Conservation (phyloP, 768 basidiomycete genomes). For the Lactifluus pinguis region DNA sequence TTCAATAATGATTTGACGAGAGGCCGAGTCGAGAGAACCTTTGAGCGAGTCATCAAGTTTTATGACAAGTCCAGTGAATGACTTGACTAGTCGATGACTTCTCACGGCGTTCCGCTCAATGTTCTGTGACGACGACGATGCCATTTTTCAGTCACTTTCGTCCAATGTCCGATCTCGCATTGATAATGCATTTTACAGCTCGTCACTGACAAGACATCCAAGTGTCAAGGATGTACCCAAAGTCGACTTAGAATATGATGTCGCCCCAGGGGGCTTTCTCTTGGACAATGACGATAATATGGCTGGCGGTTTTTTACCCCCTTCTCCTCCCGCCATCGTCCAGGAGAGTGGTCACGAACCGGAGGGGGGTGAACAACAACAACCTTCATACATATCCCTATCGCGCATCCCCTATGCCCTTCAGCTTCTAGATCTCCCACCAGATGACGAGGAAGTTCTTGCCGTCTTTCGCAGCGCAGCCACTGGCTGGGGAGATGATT, state of each 20-base stretch:
- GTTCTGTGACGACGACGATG: neutral
- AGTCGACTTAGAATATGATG: neutral
- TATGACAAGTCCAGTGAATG: neutral
- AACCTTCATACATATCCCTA: constrained; percentile 38
- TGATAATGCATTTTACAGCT: constrained; percentile 9
- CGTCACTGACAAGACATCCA: neutral
- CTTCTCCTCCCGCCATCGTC: neutral
- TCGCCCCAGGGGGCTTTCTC: constrained; percentile 29
- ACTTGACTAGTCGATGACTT: neutral
- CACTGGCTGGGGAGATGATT: constrained; percentile 48
- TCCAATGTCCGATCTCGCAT: neutral
- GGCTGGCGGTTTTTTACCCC: constrained; percentile 27
- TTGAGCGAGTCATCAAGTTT: constrained; percentile 5
- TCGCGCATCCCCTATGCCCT: constrained; percentile 54
- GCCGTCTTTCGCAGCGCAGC: constrained; percentile 69
- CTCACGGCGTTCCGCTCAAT: neutral
- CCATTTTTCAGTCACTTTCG: neutral
- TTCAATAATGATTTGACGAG: neutral
- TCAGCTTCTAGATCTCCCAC: constrained; percentile 47
- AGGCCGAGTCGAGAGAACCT: neutral
- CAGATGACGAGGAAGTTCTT: constrained; percentile 61
- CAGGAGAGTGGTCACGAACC: neutral
- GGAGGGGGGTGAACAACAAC: constrained; percentile 12
- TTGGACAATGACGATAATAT: constrained; percentile 20
- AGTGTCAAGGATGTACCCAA: neutral